These are phyloP conservation scores for Exidia glandulosa DNA, from an alignment of 768 basidiomycete species.

Conservation along the genomic window DNA sequence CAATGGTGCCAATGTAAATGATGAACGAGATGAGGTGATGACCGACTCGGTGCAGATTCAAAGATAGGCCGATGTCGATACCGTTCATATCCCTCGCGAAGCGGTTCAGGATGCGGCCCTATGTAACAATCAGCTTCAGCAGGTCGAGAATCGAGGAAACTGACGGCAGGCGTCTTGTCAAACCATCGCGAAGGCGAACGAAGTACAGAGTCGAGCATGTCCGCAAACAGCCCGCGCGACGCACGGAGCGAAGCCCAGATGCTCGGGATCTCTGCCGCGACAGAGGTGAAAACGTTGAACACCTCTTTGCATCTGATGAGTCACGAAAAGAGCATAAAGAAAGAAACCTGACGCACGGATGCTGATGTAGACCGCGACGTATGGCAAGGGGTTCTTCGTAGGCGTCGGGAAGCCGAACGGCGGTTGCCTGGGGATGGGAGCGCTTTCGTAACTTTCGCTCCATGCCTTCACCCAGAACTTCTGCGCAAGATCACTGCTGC, in stretches of 20 bases:
- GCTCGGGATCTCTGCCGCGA: background rate
- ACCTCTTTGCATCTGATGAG: background rate
- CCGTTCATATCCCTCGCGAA: conserved; percentile 16
- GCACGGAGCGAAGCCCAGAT: conserved; percentile 9
- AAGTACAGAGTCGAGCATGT: conserved; percentile 10
- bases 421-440: background rate
- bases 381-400: background rate
- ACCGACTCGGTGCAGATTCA: conserved; percentile 17
- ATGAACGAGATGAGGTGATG: conserved; percentile 12
- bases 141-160: background rate
- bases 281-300: background rate
- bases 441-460: background rate
- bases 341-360: background rate
- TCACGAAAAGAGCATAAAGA: background rate
- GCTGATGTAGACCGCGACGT: background rate
- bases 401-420: background rate
- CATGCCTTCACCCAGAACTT: background rate
- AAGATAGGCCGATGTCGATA: conserved; percentile 14
- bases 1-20: conserved; percentile 9
- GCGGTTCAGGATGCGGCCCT: background rate
- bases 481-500: background rate
- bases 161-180: conserved; percentile 16
- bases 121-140: background rate
- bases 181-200: conserved; percentile 17
- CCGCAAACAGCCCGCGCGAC: conserved; percentile 11